Base-by-base conservation (phyloP, 139 green algal species). In the Haematococcus lacustris region DNA sequence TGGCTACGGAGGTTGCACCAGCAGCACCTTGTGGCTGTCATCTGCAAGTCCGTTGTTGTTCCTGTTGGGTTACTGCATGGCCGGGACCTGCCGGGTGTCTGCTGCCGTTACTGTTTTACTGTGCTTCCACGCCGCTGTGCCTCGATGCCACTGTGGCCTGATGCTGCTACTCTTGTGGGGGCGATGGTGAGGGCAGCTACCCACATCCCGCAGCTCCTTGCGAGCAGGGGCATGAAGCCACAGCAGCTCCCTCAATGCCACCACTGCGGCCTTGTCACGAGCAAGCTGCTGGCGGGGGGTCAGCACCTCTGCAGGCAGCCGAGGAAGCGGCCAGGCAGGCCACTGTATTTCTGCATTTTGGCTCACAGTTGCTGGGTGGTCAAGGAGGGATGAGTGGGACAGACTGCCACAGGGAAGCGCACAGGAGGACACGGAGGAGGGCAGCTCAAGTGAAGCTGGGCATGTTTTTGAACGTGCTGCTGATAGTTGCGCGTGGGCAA, bases 201-300 rank as follows among this genome's bases (percentile, higher is more conserved):
- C 64, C 38, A 59, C 76, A 53, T 76, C 76, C 3, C 76, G 76
- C 28, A 81, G 65, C 33, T 81, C 76, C 71, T 81, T 81, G 4
- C 76, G 65, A 9, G 71, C 76, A 3, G 39, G 71, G 0, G 62
- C 51, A 66, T 71, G 75, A 1, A 5, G 5, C 9, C 51, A 71
- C 7, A 81, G 71, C 32, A 81, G 43, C 51, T 77, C 76, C 0
- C 76, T 64, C 53, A 81, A 57, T n/a, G 53, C 67, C n/a, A 21
- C 60, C 6, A 81, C 71, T 28, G 76, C 76, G 28, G 65, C 62
- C 0, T 66, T 70, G 53, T 81, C 76, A 0, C 65, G 65, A 4
- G 28, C 38, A 5, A 81, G 71, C 53, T 77, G 76, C 70, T 76
- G 64, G 2, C 70, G 60, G 28, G 71, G 38, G 33, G 65, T 47